phyloP scores from a whole-genome alignment of 768 basidiomycete species.

The Crepidotus variabilis region DNA sequence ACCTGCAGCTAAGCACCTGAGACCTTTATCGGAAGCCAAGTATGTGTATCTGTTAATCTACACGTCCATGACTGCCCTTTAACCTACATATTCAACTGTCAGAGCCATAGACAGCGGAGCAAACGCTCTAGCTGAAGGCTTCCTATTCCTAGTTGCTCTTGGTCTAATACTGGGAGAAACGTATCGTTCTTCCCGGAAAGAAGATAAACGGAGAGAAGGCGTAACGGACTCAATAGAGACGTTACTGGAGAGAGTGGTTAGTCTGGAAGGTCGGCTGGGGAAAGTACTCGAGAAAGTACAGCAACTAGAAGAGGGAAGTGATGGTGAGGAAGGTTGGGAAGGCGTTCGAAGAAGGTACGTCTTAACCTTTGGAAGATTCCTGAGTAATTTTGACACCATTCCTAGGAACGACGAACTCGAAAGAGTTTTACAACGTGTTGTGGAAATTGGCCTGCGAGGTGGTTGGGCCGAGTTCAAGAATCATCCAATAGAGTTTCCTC shows the following conservation, averaged over 20 bases:
- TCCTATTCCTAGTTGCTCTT: constrained; percentile 76
- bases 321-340: constrained; percentile 27
- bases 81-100: not conserved
- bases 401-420: constrained; percentile 62
- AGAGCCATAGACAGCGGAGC: constrained; percentile 87
- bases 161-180: constrained; percentile 71
- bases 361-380: not conserved
- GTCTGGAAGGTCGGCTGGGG: constrained; percentile 41
- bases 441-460: constrained; percentile 62
- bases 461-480: constrained; percentile 44
- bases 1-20: constrained; percentile 55
- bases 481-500: not conserved
- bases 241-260: constrained; percentile 42
- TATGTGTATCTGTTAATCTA: constrained; percentile 26
- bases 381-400: not conserved
- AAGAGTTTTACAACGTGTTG: constrained; percentile 61
- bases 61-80: not conserved
- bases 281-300: constrained; percentile 35
- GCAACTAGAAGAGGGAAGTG: constrained; percentile 37
- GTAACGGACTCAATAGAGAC: constrained; percentile 71
- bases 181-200: constrained; percentile 68
- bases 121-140: constrained; percentile 80
- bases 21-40: constrained; percentile 76
- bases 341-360: not conserved
- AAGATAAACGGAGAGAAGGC: constrained; percentile 64